Evolutionary conservation across 2,329 filamentous ascomycete genomes (phyloP), one percentile per base, ranked within the genome.

Genomic region (Neonectria hederae): DNA sequence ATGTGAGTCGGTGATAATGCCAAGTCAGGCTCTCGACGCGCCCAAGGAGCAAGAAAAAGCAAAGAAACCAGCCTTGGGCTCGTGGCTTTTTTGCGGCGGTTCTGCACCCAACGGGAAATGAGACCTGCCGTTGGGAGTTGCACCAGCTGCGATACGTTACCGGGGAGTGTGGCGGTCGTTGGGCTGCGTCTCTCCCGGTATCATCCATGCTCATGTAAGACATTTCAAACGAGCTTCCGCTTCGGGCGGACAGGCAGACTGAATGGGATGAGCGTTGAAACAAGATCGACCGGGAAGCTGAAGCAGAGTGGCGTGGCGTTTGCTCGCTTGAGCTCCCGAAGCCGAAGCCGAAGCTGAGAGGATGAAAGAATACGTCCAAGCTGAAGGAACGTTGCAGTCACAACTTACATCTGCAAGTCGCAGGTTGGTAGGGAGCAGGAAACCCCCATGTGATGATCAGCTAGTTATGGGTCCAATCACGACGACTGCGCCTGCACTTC

Each of bases 401-500:
- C n/a, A 42, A 42, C 38, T 42, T n/a, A 10, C 38, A 42, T 42
- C 38, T 21, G n/a, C 38, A 42, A 19, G 38, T 42, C 17, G 38
- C 38, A 40, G 14, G 38, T 40, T 9, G 38, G 38, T n/a, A 19
- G 38, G 38, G n/a, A 42, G 38, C 38, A 42, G n/a, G 38, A 42
- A 11, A 42, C 14, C 5, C 35, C 38, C 38, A 42, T 42, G 38
- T 11, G 38, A 8, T 42, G 38, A 42, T 42, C 38, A 21, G 38
- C 8, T 42, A 28, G 28, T 9, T 9, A 42, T 42, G 38, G 38
- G 38, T 42, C 38, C 38, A n/a, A 42, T 42, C 38, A 17, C 38
- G 38, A 42, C 38, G 38, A 30, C 45, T 43, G 49, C 48, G 52
- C 22, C 57, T 59, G 57, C 57, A 54, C 24, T 55, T 51, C 42